Evolutionary conservation across 1,284 basidiomycete species (phyloP), one percentile per base, ranked within the genome.

Genomic region (Ceratobasidium sp.): DNA sequence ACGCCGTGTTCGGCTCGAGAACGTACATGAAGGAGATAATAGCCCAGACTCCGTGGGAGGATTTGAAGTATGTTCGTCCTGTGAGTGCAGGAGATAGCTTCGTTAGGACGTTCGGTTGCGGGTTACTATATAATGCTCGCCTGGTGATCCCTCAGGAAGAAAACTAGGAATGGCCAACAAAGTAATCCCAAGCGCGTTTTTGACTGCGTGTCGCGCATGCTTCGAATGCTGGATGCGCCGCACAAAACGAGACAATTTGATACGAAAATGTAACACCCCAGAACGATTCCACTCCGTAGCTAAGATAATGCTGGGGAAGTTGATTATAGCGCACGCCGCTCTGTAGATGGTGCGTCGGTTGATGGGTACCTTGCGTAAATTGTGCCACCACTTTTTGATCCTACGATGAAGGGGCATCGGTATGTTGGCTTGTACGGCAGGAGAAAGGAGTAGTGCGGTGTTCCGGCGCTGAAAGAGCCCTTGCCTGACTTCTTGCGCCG

Each of bases 21-120:
- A 72, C 69, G 16, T 72, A 72, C 56, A 72, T 62, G 48, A 72
- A 72, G 9, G 69, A 72, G 37, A 72, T 72, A 53, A 72, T 72
- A 22, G 69, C 69, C 69, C 69, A 72, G 1, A 53, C 69, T 19
- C 69, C 69, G n/a, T 48, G 69, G 11, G 16, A 7, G 0, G 31
- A n/a, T 5, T 49, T 53, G 46, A 72, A 72, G 27, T 72, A 72
- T 24, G n/a, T 59, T 48, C 69, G 41, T 22, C 69, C 69, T 72
- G 41, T 27, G 5, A 51, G 13, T 2, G 4, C 29, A 31, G 6
- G 2, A 41, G 41, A 59, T 22, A 22, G 6, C 1, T 2, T 29
- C 39, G 41, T 37, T 11, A 22, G 27, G 16, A 58, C n/a, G 7
- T 34, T n/a, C 1, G 8, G 5, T n/a, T 6, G 16, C 34, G 9